Evolutionary conservation across 495 filamentous ascomycete genomes (phyloP).

Genomic region (Cladorrhinum samala): DNA sequence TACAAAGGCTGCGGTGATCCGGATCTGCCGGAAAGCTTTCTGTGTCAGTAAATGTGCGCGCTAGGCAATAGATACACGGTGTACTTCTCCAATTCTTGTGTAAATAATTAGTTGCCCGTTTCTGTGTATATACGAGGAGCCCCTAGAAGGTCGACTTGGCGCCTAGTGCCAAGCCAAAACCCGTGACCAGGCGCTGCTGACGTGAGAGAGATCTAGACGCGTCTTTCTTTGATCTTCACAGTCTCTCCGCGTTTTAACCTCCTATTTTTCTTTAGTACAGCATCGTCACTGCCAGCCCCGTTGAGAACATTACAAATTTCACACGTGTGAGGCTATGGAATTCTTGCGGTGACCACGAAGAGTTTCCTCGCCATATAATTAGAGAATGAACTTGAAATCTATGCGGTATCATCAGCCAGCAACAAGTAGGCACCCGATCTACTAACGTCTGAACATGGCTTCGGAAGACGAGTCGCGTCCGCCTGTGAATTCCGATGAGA

Average conservation of each 20-base stretch:
- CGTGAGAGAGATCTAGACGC: constrained; percentile 9
- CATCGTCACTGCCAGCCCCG: neutral
- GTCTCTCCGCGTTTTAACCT: neutral
- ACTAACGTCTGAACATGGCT: neutral
- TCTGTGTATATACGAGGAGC: too few species aligned
- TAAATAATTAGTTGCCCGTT: too few species aligned
- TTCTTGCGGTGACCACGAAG: neutral
- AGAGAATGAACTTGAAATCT: too few species aligned
- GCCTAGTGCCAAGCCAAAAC: neutral
- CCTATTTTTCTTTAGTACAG: neutral
- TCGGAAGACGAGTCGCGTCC: neutral
- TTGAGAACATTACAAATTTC: neutral
- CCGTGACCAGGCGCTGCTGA: constrained; percentile 19
- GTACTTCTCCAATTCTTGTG: too few species aligned
- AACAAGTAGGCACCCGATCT: too few species aligned
- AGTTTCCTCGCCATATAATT: too few species aligned
- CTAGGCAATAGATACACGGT: too few species aligned
- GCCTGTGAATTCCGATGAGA: neutral
- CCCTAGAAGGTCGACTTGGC: too few species aligned
- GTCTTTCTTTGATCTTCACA: neutral
- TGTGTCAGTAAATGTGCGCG: neutral
- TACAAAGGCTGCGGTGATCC: constrained; percentile 17
- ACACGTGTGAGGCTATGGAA: neutral
- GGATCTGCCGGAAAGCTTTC: constrained; percentile 8
- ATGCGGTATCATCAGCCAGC: too few species aligned